Base-by-base conservation (phyloP, 371 early-diverging fungal genomes). In the Actinomucor elegans region DNA sequence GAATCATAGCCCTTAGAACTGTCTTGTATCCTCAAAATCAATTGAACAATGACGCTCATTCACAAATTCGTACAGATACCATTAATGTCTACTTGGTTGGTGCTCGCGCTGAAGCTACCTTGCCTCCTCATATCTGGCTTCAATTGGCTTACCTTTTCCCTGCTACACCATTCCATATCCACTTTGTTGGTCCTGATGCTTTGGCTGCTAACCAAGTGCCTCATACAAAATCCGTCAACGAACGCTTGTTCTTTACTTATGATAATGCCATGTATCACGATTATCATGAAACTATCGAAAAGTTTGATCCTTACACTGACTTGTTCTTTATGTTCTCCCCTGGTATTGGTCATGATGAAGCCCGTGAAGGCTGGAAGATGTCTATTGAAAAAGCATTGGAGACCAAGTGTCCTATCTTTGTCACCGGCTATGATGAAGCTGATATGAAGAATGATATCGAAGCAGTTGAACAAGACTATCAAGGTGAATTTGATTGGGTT, bases 301-400 rank as follows among this genome's bases (percentile, higher is more conserved):
- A 74, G 43, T 92, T 91, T 55, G 91, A 92, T 62, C 91, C 90
- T 35, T 91, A 86, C 52, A 84, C 81, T 28, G 92, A 91, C 50
- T 66, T 90, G 14, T 92, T 90, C 70, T 91, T 92, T 64, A 50
- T 91, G 59, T 92, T 92, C 70, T 85, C 85, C 18, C 92, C 93
- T 10, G 93, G 91, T 21, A 73, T 91, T 33, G 89, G 84, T 3
- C 89, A 91, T 27, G 76, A 77, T 1, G 29, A 71, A 3, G 79
- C 84, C 18, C 82, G 85, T 55, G 74, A 76, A 12, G 73, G 71
- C n/a, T 92, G 93, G 93, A 79, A 79, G 53, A 79, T 81, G n/a
- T 80, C 89, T 12, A 71, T 91, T 29, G 77, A 81, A 34, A 77
- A 84, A 60, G 69, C 86, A 48, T 61, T 91, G 29, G 87, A 88